Percentiles rank a stretch among this genome's conserved stretches.
These are phyloP conservation scores for Xylaria intraflava DNA, from an alignment of 495 filamentous ascomycete species.

Conservation along the genomic window DNA sequence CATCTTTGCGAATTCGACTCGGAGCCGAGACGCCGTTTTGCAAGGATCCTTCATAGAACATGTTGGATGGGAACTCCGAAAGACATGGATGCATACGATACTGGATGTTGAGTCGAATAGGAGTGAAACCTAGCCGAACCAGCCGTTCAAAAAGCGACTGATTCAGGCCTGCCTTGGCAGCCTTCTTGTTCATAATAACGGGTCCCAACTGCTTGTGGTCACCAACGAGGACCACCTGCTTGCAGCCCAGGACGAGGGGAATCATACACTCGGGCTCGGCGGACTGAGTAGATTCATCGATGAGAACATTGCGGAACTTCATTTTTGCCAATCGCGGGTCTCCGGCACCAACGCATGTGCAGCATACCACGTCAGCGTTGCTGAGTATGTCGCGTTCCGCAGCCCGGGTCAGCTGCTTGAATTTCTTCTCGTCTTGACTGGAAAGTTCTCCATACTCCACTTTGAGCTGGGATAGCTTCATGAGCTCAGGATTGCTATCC, in stretches of 20 bases:
- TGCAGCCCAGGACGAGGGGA: conserved; percentile 92
- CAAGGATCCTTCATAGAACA: conserved; percentile 98
- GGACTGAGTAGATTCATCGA: conserved; percentile 98
- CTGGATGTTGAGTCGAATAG: conserved; percentile 92
- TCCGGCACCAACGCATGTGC: conserved; percentile 96
- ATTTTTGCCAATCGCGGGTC: conserved; percentile 92
- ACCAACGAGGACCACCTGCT: conserved; percentile 95
- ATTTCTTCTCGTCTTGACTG: conserved; percentile 95
- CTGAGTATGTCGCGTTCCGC: conserved; percentile 93
- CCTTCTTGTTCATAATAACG: conserved; percentile 99
- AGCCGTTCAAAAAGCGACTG: conserved; percentile 96
- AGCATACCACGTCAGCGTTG: conserved; percentile 98
- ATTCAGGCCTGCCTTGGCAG: conserved; percentile 93
- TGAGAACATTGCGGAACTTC: conserved; percentile 96
- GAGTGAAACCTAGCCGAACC: conserved; percentile 84
- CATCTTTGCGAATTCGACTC: conserved; percentile 81
- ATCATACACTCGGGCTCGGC: conserved; percentile 99
- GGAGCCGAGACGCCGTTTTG: conserved; percentile 94
- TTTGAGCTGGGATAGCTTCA: conserved; percentile 89
- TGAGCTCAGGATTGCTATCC: conserved; percentile 87
- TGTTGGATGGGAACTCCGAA: conserved; percentile 97
- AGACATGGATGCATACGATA: conserved; percentile 99
- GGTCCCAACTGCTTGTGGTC: conserved; percentile 98
- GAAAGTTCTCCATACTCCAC: conserved; percentile 84
- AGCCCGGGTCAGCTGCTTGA: conserved; percentile 86